Conservation (phyloP, 2,329 filamentous ascomycete species). For the Ophiocordyceps sinensis region DNA sequence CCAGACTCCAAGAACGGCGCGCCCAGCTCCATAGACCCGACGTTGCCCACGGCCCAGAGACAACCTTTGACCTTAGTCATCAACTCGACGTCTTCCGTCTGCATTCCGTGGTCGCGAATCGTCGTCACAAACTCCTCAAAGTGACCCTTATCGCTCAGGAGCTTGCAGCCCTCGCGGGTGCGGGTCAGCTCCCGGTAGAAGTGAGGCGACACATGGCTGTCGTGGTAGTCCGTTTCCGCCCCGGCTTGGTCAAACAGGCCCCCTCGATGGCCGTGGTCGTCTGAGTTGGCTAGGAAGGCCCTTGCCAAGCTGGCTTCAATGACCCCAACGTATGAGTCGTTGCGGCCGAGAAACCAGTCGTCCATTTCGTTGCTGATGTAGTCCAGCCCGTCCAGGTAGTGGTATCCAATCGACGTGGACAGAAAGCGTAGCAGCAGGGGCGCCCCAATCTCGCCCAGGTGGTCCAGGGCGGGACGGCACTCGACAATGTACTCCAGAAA, state of each 20-base stretch:
- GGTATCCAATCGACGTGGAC: constrained; percentile 92
- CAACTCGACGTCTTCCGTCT: constrained; percentile 70
- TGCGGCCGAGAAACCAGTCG: constrained; percentile 95
- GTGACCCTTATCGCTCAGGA: constrained; percentile 85
- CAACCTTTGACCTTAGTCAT: constrained; percentile 93
- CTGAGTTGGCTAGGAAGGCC: constrained; percentile 56
- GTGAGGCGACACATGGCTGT: constrained; percentile 73
- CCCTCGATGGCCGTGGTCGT: constrained; percentile 41
- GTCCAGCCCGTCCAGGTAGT: constrained; percentile 90
- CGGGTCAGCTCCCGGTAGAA: constrained; percentile 93
- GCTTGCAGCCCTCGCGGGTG: constrained; percentile 79
- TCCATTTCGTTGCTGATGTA: constrained; percentile 99
- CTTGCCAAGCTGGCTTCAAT: constrained; percentile 92
- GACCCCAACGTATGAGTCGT: constrained; percentile 87
- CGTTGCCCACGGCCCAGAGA: constrained; percentile 94
- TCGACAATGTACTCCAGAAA: constrained; percentile 94
- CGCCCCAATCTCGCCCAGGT: constrained; percentile 91
- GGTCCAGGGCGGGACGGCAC: constrained; percentile 85
- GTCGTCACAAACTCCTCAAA: constrained; percentile 87
- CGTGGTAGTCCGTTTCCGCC: constrained; percentile 41
- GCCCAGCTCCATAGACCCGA: constrained; percentile 94
- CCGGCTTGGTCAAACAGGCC: constrained; percentile 46
- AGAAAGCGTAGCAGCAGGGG: constrained; percentile 83
- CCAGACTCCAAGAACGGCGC: constrained; percentile 85
- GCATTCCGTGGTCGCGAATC: constrained; percentile 75